phyloP scores from a whole-genome alignment of 2,329 filamentous ascomycete genomes.

The Aureobasidium namibiae region DNA sequence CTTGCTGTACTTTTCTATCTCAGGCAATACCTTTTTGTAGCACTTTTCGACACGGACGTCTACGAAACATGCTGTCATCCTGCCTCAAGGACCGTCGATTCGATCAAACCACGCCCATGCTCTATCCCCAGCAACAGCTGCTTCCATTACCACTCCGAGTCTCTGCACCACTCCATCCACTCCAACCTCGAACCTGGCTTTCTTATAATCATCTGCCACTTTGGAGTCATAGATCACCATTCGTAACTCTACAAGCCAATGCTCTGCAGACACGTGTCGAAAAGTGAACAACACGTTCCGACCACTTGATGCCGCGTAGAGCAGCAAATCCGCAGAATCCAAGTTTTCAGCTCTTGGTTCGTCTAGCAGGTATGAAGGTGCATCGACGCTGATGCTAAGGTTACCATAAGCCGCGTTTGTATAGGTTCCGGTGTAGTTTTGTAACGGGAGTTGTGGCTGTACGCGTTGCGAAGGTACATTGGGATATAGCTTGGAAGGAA shows the following conservation, averaged over 20 bases:
- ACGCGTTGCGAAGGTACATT: neutral
- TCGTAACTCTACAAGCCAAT: slow-evolving; percentile 14
- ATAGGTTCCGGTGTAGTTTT: slow-evolving; percentile 14
- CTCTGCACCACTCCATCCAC: slow-evolving; percentile 13
- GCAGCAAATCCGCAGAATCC: neutral
- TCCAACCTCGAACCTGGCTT: slow-evolving; percentile 15
- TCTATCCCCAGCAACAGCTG: slow-evolving; percentile 6
- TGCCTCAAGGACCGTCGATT: neutral
- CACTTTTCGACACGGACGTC: neutral
- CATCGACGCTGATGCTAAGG: slow-evolving; percentile 5
- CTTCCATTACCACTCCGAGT: slow-evolving; percentile 9
- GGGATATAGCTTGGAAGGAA: slow-evolving; percentile 12
- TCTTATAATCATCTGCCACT: slow-evolving; percentile 7
- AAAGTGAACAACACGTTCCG: slow-evolving; percentile 6
- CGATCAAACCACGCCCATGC: slow-evolving; percentile 14
- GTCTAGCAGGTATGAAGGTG: neutral
- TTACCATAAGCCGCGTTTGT: slow-evolving; percentile 13
- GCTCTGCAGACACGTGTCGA: slow-evolving; percentile 14
- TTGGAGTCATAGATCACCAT: neutral
- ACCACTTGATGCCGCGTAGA: slow-evolving; percentile 9
- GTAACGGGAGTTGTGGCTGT: slow-evolving; percentile 9
- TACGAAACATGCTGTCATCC: neutral
- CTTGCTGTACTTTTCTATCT: neutral
- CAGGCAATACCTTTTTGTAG: neutral
- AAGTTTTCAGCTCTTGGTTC: neutral